Evolutionary conservation across 176 grass and related monocot species (phyloP), one percentile per base, ranked within the genome.

Genomic region (Eremochloa ophiuroides): DNA sequence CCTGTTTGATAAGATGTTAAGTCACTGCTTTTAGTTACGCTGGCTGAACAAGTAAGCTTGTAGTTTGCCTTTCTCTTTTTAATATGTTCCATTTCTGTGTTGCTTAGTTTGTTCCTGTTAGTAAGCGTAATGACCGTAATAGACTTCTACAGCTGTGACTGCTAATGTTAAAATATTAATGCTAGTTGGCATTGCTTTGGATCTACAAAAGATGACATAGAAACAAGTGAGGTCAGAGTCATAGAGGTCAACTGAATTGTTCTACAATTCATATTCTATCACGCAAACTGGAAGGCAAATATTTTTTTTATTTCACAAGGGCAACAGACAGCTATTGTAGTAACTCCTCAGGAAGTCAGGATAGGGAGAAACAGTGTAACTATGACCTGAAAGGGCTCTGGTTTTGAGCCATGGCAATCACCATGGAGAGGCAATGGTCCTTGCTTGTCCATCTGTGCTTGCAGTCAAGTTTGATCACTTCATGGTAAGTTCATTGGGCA

Each of bases 211-310:
- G 27, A 34, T 23, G 35, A 58, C 44, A 46, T 73, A 66, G 67
- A 13, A 79, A 64, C 75, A 67, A 79, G 80, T 59, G 46, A 73
- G 71, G 73, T 87, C 73, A 83, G 42, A 69, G 69, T 44, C 26
- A 82, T 63, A 2, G 44, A 72, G 74, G 37, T 25, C 9, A 74
- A 79, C 27, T 77, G 71, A 55, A 71, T 76, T 62, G 62, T 66
- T 85, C 28, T 47, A 41, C 0, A 72, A n/a, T 40, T 20, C 66
- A 11, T 82, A 72, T 73, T 74, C 55, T 80, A 68, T 69, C 17
- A 2, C 68, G 14, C 26, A 66, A 34, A 44, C 59, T 44, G 47
- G 50, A 59, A 22, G 77, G 29, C 28, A 47, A 12, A n/a, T 0
- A n/a, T 14, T 34, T 16, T 48, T 79, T 12, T 27, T 34, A 22